phyloP scores from a whole-genome alignment of 768 basidiomycete species.

The Xerocomellus intermedius region DNA sequence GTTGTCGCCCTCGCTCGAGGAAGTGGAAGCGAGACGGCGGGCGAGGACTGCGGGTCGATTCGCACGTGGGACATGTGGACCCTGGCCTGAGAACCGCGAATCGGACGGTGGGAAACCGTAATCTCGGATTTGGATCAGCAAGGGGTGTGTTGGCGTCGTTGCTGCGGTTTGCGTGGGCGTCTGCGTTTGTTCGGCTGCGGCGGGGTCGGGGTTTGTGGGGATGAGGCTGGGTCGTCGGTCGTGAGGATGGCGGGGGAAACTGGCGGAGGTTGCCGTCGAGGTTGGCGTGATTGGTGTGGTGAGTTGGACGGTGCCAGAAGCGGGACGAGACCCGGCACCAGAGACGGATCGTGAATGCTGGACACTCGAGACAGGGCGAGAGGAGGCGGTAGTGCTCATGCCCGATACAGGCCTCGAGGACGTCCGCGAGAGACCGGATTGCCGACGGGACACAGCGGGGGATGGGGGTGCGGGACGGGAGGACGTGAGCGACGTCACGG shows the following conservation, averaged over 20 bases:
- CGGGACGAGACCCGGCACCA: neutral
- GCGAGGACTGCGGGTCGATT: conserved; percentile 34
- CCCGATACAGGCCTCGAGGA: conserved; percentile 27
- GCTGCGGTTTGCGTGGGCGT: neutral
- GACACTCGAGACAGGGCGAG: conserved; percentile 18
- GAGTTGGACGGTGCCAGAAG: neutral
- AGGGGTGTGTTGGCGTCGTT: neutral
- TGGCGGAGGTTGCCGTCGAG: neutral
- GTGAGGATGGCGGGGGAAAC: neutral
- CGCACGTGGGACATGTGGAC: conserved; percentile 39
- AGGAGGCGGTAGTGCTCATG: conserved; percentile 14
- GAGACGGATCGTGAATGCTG: conserved; percentile 13
- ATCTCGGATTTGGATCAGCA: conserved; percentile 48
- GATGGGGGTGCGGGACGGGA: conserved; percentile 63
- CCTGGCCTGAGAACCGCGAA: conserved; percentile 43
- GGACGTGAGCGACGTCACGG: conserved; percentile 38
- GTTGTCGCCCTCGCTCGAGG: conserved; percentile 13
- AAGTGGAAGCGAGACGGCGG: conserved; percentile 25
- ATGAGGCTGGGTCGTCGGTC: neutral
- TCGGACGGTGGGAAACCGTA: conserved; percentile 44
- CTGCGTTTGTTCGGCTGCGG: neutral
- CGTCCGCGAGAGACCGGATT: conserved; percentile 32
- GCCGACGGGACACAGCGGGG: conserved; percentile 47
- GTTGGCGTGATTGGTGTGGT: neutral
- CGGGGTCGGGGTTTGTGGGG: neutral